Evolutionary conservation across 2,329 filamentous ascomycete genomes (phyloP).

Genomic region (Cladosporium austrohemisphaericum): DNA sequence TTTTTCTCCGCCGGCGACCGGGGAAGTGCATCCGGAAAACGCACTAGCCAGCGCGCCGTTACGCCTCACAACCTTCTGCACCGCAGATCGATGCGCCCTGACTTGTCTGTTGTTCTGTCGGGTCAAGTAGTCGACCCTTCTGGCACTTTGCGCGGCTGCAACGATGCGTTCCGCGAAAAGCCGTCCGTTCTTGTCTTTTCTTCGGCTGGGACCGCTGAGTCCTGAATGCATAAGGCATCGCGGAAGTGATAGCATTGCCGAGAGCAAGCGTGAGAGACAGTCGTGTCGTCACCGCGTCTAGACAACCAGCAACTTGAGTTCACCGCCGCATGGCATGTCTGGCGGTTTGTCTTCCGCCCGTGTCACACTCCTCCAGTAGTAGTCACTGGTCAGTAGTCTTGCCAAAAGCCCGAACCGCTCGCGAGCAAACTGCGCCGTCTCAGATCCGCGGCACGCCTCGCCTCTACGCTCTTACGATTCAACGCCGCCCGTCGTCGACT

Average conservation of each 20-base stretch:
- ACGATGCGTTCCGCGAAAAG: not conserved
- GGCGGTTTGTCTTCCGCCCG: too few relatives aligned
- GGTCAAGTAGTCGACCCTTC: not conserved
- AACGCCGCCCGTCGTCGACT: not conserved
- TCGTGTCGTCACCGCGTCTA: too few relatives aligned
- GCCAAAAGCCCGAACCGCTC: not conserved
- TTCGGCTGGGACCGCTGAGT: too few relatives aligned
- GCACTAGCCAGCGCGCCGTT: constrained; percentile 1
- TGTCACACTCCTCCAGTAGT: too few relatives aligned
- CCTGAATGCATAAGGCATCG: too few relatives aligned
- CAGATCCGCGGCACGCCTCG: not conserved
- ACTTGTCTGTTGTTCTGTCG: not conserved
- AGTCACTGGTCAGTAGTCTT: too few relatives aligned
- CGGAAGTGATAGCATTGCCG: too few relatives aligned
- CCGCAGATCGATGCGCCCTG: constrained; percentile 5
- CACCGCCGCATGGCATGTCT: too few relatives aligned
- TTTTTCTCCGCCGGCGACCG: not conserved
- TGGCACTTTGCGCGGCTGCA: not conserved
- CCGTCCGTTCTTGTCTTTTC: too few relatives aligned
- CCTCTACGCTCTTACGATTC: not conserved
- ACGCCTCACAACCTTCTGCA: constrained; percentile 7
- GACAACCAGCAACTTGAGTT: too few relatives aligned
- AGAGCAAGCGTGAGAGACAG: too few relatives aligned
- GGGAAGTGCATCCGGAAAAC: constrained; percentile 1
- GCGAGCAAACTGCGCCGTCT: not conserved